Evolutionary conservation across 345 rosid genomes (phyloP).

Genomic region (Citrus unshiu): DNA sequence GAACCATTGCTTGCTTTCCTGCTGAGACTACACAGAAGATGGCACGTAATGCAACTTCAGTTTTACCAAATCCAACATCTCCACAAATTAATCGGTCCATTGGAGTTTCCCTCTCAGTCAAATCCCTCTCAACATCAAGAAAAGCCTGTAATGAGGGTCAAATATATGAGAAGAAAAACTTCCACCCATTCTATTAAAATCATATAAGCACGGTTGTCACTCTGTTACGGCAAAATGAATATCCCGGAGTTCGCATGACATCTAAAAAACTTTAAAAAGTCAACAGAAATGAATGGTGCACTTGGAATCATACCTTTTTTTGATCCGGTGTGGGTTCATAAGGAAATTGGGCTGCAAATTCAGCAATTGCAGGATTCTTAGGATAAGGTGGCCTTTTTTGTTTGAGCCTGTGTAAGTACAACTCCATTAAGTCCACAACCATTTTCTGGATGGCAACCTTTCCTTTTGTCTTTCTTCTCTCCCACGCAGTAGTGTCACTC

Average conservation of each 20-base stretch:
- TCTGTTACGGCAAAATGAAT: not conserved
- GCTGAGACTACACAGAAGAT: slow-evolving; percentile 80
- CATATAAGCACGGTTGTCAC: not conserved
- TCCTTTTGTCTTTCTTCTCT: slow-evolving; percentile 90
- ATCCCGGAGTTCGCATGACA: not conserved
- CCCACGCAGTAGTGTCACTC: slow-evolving; percentile 78
- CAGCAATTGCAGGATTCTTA: slow-evolving; percentile 59
- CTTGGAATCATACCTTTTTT: slow-evolving; percentile 44
- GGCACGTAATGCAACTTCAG: slow-evolving; percentile 96
- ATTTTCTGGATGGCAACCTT: slow-evolving; percentile 94
- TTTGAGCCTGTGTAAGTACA: slow-evolving; percentile 82
- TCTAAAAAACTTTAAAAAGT: not conserved
- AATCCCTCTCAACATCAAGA: slow-evolving; percentile 83
- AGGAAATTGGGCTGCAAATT: slow-evolving; percentile 65
- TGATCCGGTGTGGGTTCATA: slow-evolving; percentile 92
- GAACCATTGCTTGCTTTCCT: slow-evolving; percentile 95
- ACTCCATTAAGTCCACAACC: slow-evolving; percentile 98
- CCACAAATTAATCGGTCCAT: slow-evolving; percentile 96
- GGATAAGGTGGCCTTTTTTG: slow-evolving; percentile 85
- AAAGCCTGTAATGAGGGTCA: slow-evolving; percentile 67
- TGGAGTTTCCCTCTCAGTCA: slow-evolving; percentile 90
- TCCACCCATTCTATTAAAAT: not conserved
- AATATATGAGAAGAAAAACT: slow-evolving; percentile 16
- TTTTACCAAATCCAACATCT: slow-evolving; percentile 98
- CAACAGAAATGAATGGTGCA: not conserved